Percentiles rank a stretch among this genome's conserved stretches.
Conservation (phyloP, 2,329 filamentous ascomycete genomes). For the Aschersonia sp. region DNA sequence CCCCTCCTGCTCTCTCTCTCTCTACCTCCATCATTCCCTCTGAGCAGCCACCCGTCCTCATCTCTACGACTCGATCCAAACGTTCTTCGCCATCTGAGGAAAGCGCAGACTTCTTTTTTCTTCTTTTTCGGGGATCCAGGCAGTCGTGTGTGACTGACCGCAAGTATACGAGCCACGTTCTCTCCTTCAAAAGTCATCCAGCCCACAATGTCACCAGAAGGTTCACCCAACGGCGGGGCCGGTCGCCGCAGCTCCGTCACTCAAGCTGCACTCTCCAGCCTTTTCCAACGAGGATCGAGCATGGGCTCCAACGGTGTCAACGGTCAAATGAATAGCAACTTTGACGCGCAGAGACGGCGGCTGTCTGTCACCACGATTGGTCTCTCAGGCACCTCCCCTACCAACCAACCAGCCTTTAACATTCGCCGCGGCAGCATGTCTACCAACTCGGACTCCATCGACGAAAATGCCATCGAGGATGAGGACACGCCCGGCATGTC, state of each 20-base stretch:
- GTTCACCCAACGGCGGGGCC: constrained; percentile 20
- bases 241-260: constrained; percentile 42
- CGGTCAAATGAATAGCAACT: constrained; percentile 23
- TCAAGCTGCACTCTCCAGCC: constrained; percentile 38
- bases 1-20: no score
- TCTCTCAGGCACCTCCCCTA: constrained; percentile 57
- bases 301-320: constrained; percentile 22
- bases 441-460: constrained; percentile 50
- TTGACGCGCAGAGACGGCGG: constrained; percentile 48
- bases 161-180: background rate
- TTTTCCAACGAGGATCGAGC: constrained; percentile 44
- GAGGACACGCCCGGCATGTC: constrained; percentile 37
- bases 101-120: no score
- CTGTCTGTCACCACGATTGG: constrained; percentile 63
- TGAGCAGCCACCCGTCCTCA: no score
- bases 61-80: no score
- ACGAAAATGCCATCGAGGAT: constrained; percentile 63
- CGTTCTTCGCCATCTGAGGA: no score
- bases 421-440: constrained; percentile 54
- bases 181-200: background rate
- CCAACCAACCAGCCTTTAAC: constrained; percentile 32
- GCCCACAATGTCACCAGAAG: constrained; percentile 20
- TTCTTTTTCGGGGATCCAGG: background rate
- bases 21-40: no score
- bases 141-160: background rate